Evolutionary conservation across 1,284 basidiomycete species (phyloP), one percentile per base, ranked within the genome.

Genomic region (Melampsora larici-populina): DNA sequence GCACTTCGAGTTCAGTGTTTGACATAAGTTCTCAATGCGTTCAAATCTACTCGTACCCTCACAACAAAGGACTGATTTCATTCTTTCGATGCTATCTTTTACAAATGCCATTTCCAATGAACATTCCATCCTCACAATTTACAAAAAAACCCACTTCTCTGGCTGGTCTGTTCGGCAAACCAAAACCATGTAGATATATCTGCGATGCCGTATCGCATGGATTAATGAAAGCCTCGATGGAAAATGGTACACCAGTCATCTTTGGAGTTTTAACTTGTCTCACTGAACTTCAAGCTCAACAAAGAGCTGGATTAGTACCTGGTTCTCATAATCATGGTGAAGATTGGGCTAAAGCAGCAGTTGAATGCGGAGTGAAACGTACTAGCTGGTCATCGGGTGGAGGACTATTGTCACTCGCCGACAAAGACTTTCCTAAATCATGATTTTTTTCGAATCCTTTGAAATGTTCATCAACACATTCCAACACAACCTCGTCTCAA

Each of bases 211-310:
- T 97, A 79, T 90, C 92, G 63, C 91, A 96, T 82, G 94, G 91
- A 51, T 87, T 99, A 81, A 99, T 98, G 96, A 89, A 89, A 80
- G 89, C 97, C 33, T 93, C 95, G 83, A 86, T 98, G 81, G 95
- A 99, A 84, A 90, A 91, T 1, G 92, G 93, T 26, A 89, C 92
- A n/a, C 96, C 96, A 0, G 93, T 99, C 82, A 91, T 99, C 80
- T 96, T 98, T 84, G 97, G 97, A 46, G 93, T 99, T 17, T 86
- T 99, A 81, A 99, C 96, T 18, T 92, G 90, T 58, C 88, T 99
- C 80, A 92, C 87, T 66, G 96, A 99, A 79, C 92, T 96, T 81
- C 96, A 99, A 86, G 97, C 97, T 21, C 84, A 97, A 81, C 91
- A 94, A 82, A 86, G 96, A 79, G 93, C 94, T 21, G 96, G 97